Base-by-base conservation (phyloP, 2,329 filamentous ascomycete genomes). In the Ophidiomyces ophidiicola region DNA sequence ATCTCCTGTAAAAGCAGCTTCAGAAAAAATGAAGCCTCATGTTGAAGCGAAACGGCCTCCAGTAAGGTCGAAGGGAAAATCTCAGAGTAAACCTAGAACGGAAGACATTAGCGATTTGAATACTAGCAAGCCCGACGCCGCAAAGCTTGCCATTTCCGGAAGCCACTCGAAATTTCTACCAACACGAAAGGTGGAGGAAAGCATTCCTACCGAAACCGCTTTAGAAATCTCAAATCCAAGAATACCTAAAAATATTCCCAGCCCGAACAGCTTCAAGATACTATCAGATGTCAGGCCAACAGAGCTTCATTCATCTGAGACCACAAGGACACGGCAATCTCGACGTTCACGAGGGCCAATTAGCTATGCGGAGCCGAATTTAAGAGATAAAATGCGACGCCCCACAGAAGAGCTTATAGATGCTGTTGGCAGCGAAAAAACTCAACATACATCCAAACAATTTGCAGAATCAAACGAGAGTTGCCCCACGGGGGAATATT, bases 331-430 rank as follows among this genome's bases (percentile, higher is more conserved):
- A 25, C 36, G 43, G 15, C 43, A 38, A 23, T 39, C 43, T n/a
- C 31, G 83, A 48, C 72, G 83, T 47, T 74, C 75, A 33, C 70
- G 80, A 50, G 64, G 74, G 7, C 69, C 76, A 35, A 72, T 90
- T 45, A 88, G 81, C 63, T 90, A 90, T 56, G 80, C 82, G 7
- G 82, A 88, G 56, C 83, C 83, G 1, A 88, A 82, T 51, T 66
- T 90, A 29, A 72, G 80, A 45, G 80, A 79, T 53, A 90, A 90
- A 62, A 87, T 90, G 82, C 73, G 83, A 43, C 72, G 83, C 43
- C 82, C 83, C 15, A 82, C 79, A 1, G 83, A 83, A 53, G 76
- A 83, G 47, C 60, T 87, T 6, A 73, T 80, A 24, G 81, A 86
- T 56, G 82, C 82, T 1, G 82, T 88, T 72, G n/a, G 36, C 8